Base-by-base conservation (phyloP, 176 grass and related monocot genomes). In the Bolboschoenus planiculmis region DNA sequence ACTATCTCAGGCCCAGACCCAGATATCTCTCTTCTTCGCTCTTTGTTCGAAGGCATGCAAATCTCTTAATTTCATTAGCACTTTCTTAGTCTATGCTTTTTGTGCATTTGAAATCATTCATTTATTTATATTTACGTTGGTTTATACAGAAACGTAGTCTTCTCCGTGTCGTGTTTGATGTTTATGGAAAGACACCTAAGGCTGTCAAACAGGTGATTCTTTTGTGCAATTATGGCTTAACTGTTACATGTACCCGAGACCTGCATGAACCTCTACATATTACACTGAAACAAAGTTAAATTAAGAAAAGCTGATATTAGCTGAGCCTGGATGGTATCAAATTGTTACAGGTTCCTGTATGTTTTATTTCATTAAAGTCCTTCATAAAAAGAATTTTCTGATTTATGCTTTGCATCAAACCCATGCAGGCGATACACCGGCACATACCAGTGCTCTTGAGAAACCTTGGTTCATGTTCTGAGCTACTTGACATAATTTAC, bases 11-110 rank as follows among this genome's bases (percentile, higher is more conserved):
- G 91, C 88, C 75, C 94, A 96, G 67, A 68, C 83, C 15, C 85
- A 84, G 64, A 92, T 84, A 80, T 96, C 93, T 73, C 90, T 99
- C 68, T 96, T 96, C 85, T 99, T 99, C 78, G 92, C 97, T 85
- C 97, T 99, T 85, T 99, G 97, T 77, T 91, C 87, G 53, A 99
- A 93, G 95, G 95, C 94, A 91, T 78, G 29, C 40, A 35, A 60
- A 66, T 50, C 46, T 64, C 46, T 84, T 80, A 78, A 84, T 78
- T 62, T 14, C 58, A 36, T 16, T 7, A 58, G 10, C 35, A 48
- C 11, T 48, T 78, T 83, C n/a, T 7, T 33, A 74, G 24, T 80
- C 56, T 79, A 80, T 80, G 18, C 35, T 51, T 36, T 31, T 82
- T 70, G 0, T 56, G 11, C 33, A 79, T 79, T 40, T 58, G 14